Base-by-base conservation (phyloP, 1,284 basidiomycete species). In the Malassezia dermatis region DNA sequence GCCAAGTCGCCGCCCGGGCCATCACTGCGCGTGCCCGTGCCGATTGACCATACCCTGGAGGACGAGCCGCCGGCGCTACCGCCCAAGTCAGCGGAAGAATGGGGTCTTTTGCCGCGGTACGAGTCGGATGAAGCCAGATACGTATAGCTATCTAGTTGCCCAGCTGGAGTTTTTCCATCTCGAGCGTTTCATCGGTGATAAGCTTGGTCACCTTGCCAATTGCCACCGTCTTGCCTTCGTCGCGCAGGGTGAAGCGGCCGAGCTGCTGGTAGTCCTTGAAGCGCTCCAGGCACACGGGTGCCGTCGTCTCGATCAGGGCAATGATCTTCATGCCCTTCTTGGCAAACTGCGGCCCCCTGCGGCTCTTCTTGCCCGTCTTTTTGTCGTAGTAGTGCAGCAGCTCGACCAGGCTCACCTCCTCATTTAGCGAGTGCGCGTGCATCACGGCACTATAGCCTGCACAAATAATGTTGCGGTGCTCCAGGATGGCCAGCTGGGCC, bases 341-440 rank as follows among this genome's bases (percentile, higher is more conserved):
- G 53, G 63, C 62, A 54, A 72, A 73, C 46, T 69, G 68, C 26
- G 71, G 71, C 4, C 70, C 70, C 40, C 63, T 64, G 47, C 66
- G 64, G 53, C 63, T 65, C 69, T 74, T 74, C 55, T 69, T 71
- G 47, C 71, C 71, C 58, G 70, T 74, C 60, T 72, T 73, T 57
- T 72, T 74, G 61, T 74, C 70, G 61, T 72, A 74, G 64, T 74
- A 74, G 64, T 74, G 71, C 56, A 74, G 50, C 37, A 74, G 56
- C 30, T 64, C 67, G 6, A 52, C 45, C 46, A 74, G 48, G 47
- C 39, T 64, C 27, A 69, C 64, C 54, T 74, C 71, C 58, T 74
- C 70, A 34, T 61, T 60, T 8, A 66, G 60, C 4, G 70, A 66
- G 61, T 74, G 71, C 39, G 68, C 68, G 55, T 74, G 70, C 49